Conservation (phyloP, 306 rosid genomes). For the Corylus avellana region DNA sequence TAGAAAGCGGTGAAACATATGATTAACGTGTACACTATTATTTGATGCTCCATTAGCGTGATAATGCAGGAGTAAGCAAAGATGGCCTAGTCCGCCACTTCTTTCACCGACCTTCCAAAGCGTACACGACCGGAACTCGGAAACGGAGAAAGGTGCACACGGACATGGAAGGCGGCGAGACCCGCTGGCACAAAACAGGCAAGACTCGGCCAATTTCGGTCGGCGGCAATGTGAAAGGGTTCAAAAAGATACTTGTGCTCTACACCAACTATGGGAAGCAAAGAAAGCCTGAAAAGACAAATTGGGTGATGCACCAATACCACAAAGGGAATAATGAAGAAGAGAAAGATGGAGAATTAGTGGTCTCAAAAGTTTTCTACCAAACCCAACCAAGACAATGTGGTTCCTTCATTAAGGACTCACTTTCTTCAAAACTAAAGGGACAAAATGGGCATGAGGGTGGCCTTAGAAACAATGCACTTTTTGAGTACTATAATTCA, state of each 20-base stretch:
- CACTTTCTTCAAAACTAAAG: conserved; percentile 38
- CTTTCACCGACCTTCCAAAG: conserved; percentile 61
- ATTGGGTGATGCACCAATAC: conserved; percentile 76
- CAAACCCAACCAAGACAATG: conserved; percentile 84
- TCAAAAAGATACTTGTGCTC: conserved; percentile 70
- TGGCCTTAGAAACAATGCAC: conserved; percentile 30
- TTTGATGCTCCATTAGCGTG: background rate
- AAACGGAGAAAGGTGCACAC: conserved; percentile 58
- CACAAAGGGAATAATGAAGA: conserved; percentile 65
- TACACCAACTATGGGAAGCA: conserved; percentile 76
- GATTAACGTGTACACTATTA: background rate
- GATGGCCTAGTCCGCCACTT: conserved; percentile 58
- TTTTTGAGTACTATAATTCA: conserved; percentile 43
- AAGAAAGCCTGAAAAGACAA: conserved; percentile 74
- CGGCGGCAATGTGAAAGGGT: conserved; percentile 48
- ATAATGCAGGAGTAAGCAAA: conserved; percentile 48
- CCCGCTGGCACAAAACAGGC: conserved; percentile 67
- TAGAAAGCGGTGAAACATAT: no score
- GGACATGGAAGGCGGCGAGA: conserved; percentile 48
- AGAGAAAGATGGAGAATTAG: conserved; percentile 71
- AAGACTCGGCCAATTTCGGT: conserved; percentile 47
- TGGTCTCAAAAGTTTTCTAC: conserved; percentile 75
- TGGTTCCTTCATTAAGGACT: conserved; percentile 51
- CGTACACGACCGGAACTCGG: conserved; percentile 60
- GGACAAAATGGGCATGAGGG: conserved; percentile 37